phyloP scores from a whole-genome alignment of 768 basidiomycete genomes.

The Boletus sp. region DNA sequence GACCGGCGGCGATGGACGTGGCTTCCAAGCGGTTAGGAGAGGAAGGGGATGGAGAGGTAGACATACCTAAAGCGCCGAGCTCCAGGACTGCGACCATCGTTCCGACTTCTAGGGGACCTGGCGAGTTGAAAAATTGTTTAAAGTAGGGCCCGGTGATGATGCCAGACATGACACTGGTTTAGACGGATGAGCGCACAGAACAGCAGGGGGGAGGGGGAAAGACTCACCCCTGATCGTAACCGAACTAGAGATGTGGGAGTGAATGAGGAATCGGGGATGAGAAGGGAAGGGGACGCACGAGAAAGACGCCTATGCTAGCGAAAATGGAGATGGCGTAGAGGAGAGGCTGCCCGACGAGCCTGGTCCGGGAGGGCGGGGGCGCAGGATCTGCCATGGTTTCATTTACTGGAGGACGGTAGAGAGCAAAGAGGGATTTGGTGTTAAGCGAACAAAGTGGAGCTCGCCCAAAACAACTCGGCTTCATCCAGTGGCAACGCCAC shows the following conservation, averaged over 20 bases:
- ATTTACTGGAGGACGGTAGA: conserved; percentile 33
- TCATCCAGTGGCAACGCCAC: conserved; percentile 17
- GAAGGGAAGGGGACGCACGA: conserved; percentile 47
- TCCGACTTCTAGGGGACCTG: conserved; percentile 72
- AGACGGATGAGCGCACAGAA: conserved; percentile 2
- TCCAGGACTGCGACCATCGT: conserved; percentile 96
- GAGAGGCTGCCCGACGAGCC: conserved; percentile 74
- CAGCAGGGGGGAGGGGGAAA: conserved; percentile 5
- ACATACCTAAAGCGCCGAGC: conserved; percentile 84
- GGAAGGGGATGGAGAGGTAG: background rate
- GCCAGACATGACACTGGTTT: conserved; percentile 78
- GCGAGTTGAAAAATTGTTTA: conserved; percentile 77
- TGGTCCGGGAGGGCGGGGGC: conserved; percentile 35
- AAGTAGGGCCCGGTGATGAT: conserved; percentile 89
- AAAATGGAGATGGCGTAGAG: conserved; percentile 81
- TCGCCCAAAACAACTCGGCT: conserved; percentile 8
- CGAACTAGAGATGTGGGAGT: conserved; percentile 49
- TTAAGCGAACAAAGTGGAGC: conserved; percentile 14
- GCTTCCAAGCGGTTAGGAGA: conserved; percentile 41
- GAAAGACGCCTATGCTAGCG: conserved; percentile 81
- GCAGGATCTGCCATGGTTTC: conserved; percentile 51
- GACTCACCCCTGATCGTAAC: conserved; percentile 80
- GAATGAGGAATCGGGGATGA: conserved; percentile 1
- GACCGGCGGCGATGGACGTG: conserved; percentile 86
- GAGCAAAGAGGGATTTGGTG: conserved; percentile 12